Conservation (phyloP, 2,329 filamentous ascomycete species). For the Aureobasidium subglaciale region DNA sequence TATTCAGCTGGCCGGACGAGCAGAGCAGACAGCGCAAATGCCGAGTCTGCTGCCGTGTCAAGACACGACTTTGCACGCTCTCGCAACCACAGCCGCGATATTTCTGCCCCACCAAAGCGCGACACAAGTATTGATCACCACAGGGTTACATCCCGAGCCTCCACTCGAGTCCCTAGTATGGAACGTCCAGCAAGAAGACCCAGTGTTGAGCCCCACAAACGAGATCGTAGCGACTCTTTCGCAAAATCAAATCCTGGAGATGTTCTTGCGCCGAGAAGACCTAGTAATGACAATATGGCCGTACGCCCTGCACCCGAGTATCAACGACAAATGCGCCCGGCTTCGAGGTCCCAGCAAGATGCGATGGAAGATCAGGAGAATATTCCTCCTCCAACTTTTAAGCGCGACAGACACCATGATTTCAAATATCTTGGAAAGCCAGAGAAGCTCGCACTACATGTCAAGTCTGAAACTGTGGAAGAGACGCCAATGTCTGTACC, state of each 20-base stretch:
- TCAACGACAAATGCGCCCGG: slow-evolving; percentile 42
- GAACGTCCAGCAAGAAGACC: slow-evolving; percentile 23
- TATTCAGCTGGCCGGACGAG: slow-evolving; percentile 19
- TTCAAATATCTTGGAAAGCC: slow-evolving; percentile 50
- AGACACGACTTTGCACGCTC: slow-evolving; percentile 30
- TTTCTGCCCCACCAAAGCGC: slow-evolving; percentile 23
- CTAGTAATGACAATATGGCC: slow-evolving; percentile 23
- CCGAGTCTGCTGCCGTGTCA: slow-evolving; percentile 25
- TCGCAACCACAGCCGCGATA: slow-evolving; percentile 21
- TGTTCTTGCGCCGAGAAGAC: background rate
- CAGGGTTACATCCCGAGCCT: slow-evolving; percentile 23
- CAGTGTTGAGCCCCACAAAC: slow-evolving; percentile 20
- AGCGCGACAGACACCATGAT: slow-evolving; percentile 50
- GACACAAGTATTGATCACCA: slow-evolving; percentile 21
- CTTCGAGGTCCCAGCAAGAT: slow-evolving; percentile 48
- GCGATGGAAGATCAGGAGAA: slow-evolving; percentile 77
- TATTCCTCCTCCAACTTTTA: slow-evolving; percentile 63
- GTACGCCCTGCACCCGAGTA: slow-evolving; percentile 24
- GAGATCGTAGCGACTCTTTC: slow-evolving; percentile 5
- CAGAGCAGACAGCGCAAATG: slow-evolving; percentile 26
- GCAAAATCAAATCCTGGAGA: background rate
- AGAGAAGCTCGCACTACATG: slow-evolving; percentile 46
- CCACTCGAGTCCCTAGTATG: slow-evolving; percentile 27
- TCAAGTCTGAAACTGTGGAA: slow-evolving; percentile 36
- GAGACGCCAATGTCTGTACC: slow-evolving; percentile 33